Conservation (phyloP, 1,284 basidiomycete species). For the Filobasidium uniguttulatum region DNA sequence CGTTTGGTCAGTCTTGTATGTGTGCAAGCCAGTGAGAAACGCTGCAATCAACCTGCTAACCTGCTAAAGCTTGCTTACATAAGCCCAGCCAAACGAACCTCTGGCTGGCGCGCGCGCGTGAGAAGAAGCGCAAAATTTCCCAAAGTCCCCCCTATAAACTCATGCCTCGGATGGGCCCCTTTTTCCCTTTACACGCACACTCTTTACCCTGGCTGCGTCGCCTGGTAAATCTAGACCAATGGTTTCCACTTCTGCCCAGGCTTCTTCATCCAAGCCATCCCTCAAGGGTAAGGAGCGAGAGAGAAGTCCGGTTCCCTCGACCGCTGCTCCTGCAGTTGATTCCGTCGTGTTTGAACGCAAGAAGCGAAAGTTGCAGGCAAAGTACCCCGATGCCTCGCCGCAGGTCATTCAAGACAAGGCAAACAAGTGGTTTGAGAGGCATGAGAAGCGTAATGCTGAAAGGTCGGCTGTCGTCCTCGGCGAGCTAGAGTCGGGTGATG, state of each 20-base stretch:
- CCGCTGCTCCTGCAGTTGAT: neutral
- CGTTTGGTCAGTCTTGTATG: too few relatives aligned
- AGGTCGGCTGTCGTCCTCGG: neutral
- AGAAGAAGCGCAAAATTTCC: too few relatives aligned
- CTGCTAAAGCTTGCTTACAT: too few relatives aligned
- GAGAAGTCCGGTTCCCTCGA: neutral
- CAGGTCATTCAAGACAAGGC: constrained; percentile 7
- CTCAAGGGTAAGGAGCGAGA: constrained; percentile 12
- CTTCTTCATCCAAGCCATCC: constrained; percentile 15
- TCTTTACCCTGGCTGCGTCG: neutral
- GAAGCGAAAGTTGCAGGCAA: constrained; percentile 5
- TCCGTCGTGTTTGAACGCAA: constrained; percentile 3
- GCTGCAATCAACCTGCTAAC: too few relatives aligned
- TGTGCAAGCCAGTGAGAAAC: too few relatives aligned
- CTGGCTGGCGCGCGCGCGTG: too few relatives aligned
- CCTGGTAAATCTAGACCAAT: too few relatives aligned
- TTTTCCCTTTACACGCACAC: neutral
- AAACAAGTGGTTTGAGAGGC: neutral
- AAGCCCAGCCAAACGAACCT: too few relatives aligned
- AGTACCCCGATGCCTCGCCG: constrained; percentile 9
- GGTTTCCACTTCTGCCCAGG: constrained; percentile 5
- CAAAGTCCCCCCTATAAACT: too few relatives aligned
- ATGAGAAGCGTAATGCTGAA: neutral
- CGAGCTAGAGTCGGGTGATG: constrained; percentile 1
- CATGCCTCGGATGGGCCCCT: too few relatives aligned